phyloP scores from a whole-genome alignment of 169 alveolate genomes.

The Plasmodium knowlesi region DNA sequence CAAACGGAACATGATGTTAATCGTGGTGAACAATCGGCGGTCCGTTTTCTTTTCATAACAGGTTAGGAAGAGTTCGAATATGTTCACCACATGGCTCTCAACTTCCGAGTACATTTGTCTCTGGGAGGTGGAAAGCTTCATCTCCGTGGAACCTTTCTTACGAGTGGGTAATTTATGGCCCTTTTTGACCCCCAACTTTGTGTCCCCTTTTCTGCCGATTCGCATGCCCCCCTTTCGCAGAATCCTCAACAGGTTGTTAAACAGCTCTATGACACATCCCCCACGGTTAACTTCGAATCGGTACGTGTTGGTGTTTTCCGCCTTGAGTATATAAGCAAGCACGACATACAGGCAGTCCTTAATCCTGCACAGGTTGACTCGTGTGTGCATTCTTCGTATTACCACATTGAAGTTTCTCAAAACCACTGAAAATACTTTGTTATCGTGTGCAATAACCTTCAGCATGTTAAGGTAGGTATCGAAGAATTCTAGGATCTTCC shows the following conservation, averaged over 20 bases:
- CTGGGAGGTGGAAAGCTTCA: not conserved
- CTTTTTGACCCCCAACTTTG: not conserved
- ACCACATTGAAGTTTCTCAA: conserved; percentile 42
- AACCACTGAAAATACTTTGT: conserved; percentile 11
- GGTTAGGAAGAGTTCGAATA: conserved; percentile 51
- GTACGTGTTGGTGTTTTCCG: conserved; percentile 1
- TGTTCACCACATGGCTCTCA: conserved; percentile 15
- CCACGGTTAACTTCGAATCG: conserved; percentile 13
- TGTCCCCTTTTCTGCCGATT: not conserved
- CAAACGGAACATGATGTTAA: conserved; percentile 31
- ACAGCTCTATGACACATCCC: conserved; percentile 21
- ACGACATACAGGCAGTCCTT: conserved; percentile 43
- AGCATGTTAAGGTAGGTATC: conserved; percentile 26
- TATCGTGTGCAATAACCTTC: conserved; percentile 38
- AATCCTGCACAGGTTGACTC: conserved; percentile 1
- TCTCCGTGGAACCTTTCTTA: not conserved
- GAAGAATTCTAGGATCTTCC: conserved; percentile 9
- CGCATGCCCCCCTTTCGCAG: not conserved
- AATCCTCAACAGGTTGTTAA: not conserved
- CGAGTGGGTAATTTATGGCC: not conserved
- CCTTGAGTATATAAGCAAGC: conserved; percentile 52
- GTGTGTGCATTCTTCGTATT: not conserved
- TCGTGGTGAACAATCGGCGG: conserved; percentile 6
- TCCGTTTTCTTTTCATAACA: conserved; percentile 61
- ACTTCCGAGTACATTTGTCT: not conserved